Base-by-base conservation (phyloP, 306 rosid genomes). In the Medicago truncatula region DNA sequence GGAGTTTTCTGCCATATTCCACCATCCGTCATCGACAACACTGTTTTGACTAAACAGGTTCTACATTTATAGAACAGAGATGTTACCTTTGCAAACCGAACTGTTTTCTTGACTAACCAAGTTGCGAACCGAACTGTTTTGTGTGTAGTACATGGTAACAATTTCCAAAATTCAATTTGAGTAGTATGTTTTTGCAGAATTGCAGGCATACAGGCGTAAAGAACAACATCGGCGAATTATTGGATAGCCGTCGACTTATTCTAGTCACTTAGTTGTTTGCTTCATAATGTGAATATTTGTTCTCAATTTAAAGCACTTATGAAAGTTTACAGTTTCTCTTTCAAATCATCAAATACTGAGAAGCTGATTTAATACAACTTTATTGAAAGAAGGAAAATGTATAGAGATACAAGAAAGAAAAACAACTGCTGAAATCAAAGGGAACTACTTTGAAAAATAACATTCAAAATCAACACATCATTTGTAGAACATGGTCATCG, bases 141-240 rank as follows among this genome's bases (percentile, higher is more conserved):
- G 23, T 21, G 23, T 21, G 8, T 36, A 9, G 17, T 9, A 23
- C 50, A 18, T 36, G 71, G 18, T 18, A 59, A 4, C 6, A 21
- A 60, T 17, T 59, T 50, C 11, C 7, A 61, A 58, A 43, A 50
- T 57, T 43, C 69, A 34, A 9, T 28, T 28, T 50, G 53, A 50
- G 41, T 38, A 54, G 25, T 54, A n/a, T 59, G 20, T 23, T 52
- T 78, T 67, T 76, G 23, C 23, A 21, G 84, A 83, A 76, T 39
- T 60, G 18, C 34, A 18, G 49, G 34, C 63, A 57, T 40, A 52
- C 67, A 2, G 31, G 58, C 18, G 18, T 70, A 77, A 77, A 53
- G 17, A 70, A 52, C 69, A 74, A 50, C 79, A 38, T 23, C 71
- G 75, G 52, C 43, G 71, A 65, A 74, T 57, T 59, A 63, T 77